Conservation (phyloP, 495 filamentous ascomycete species). For the Articulospora tetracladia region DNA sequence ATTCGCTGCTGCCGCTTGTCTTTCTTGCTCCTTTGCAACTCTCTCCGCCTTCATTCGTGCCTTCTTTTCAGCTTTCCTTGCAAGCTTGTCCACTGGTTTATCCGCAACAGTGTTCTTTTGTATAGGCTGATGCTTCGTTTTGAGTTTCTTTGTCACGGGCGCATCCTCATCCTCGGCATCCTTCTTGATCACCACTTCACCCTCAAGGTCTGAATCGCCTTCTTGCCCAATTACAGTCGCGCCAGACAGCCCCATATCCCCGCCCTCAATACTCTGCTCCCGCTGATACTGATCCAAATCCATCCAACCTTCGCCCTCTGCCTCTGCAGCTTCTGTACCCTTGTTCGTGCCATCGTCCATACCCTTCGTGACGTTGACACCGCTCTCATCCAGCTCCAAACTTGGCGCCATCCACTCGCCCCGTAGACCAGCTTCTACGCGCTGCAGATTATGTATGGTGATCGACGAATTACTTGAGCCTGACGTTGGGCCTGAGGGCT, state of each 20-base stretch:
- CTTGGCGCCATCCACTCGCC: conserved; percentile 26
- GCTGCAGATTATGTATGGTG: conserved; percentile 60
- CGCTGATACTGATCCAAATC: conserved; percentile 47
- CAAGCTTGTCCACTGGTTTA: conserved; percentile 29
- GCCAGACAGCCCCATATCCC: conserved; percentile 31
- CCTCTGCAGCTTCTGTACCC: not conserved
- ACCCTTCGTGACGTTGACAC: conserved; percentile 3
- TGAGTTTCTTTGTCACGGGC: conserved; percentile 27
- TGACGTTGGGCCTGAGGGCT: conserved; percentile 53
- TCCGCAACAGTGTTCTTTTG: conserved; percentile 3
- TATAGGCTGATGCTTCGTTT: conserved; percentile 1
- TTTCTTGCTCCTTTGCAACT: not conserved
- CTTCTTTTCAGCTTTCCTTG: conserved; percentile 38
- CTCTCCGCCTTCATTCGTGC: conserved; percentile 19
- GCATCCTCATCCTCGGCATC: conserved; percentile 18
- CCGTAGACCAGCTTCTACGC: conserved; percentile 55
- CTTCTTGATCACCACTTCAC: conserved; percentile 25
- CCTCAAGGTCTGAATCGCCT: conserved; percentile 27
- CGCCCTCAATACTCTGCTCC: conserved; percentile 38
- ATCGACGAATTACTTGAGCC: conserved; percentile 49
- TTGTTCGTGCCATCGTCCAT: conserved; percentile 16
- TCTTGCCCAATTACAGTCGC: conserved; percentile 17
- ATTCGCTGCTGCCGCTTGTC: conserved; percentile 5
- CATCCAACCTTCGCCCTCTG: conserved; percentile 41
- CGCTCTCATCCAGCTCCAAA: conserved; percentile 12